Base-by-base conservation (phyloP, 2,329 filamentous ascomycete genomes). In the Camptophora hylomeconis region DNA sequence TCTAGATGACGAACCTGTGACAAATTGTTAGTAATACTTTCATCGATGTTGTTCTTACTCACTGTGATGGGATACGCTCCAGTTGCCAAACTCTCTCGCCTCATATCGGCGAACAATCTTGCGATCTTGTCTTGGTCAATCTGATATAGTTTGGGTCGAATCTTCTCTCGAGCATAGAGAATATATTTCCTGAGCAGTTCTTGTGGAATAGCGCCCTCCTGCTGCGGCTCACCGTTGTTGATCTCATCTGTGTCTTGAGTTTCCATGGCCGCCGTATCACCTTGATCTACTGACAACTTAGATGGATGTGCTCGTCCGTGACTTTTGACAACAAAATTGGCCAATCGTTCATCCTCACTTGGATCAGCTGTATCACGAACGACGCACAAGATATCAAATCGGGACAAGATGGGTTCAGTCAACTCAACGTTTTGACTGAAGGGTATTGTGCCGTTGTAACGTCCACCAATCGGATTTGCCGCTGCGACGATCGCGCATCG, bases 71-170 rank as follows among this genome's bases (percentile, higher is more conserved):
- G 89, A 54, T 95, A 98, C 13, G 87, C 89, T 13, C 89, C 89
- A 14, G 89, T 98, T 1, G 86, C 86, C 37, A 94, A 61, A 14
- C 78, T 86, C 57, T 98, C 89, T 43, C 84, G 69, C 44, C 89
- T 69, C 87, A 98, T 95, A 50, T 98, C 89, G 16, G 86, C 81
- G 51, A 95, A 98, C 6, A 98, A 65, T 28, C 87, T 71, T 2
- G 89, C 81, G 17, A 98, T 73, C 63, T 98, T 98, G 59, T 95
- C 89, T 53, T 94, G 82, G 44, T 98, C 89, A 56, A 98, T 92
- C 52, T 95, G 82, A 53, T 94, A 93, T 6, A 98, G 68, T 59
- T 93, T 95, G 6, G 89, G 89, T 30, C 70, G 71, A 54, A 82
- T 92, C 46, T 78, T 80, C 54, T 94, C 84, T 17, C 87, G 71